Evolutionary conservation across 2,329 filamentous ascomycete species (phyloP).

Genomic region (Fusarium devonianum): DNA sequence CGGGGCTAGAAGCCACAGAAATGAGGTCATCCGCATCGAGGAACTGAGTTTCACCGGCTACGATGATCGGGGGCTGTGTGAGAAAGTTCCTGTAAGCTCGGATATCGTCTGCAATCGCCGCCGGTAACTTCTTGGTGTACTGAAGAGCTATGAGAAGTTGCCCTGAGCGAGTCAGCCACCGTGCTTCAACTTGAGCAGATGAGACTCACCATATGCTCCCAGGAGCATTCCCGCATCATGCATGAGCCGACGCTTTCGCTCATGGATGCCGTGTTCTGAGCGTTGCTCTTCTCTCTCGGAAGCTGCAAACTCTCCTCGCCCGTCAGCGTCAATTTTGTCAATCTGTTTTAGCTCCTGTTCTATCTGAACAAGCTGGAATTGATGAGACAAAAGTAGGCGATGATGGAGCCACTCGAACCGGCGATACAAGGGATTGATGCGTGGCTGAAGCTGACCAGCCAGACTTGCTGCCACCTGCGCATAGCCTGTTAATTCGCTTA

Average conservation of each 20-base stretch:
- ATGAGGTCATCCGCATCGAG: slow-evolving; percentile 50
- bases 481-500: slow-evolving; percentile 61
- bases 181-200: too few species aligned
- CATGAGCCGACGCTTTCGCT: slow-evolving; percentile 6
- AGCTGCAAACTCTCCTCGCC: slow-evolving; percentile 40
- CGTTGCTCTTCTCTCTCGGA: slow-evolving; percentile 23
- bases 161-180: slow-evolving; percentile 49
- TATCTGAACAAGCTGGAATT: slow-evolving; percentile 83
- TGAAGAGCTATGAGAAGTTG: slow-evolving; percentile 66
- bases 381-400: slow-evolving; percentile 79
- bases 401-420: slow-evolving; percentile 85
- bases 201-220: slow-evolving; percentile 20
- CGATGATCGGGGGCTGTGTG: slow-evolving; percentile 57
- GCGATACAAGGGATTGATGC: slow-evolving; percentile 73
- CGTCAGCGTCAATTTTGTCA: slow-evolving; percentile 65
- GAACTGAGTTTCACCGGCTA: slow-evolving; percentile 66
- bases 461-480: slow-evolving; percentile 67
- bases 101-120: slow-evolving; percentile 58
- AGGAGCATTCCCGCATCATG: slow-evolving; percentile 7
- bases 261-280: not conserved
- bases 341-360: slow-evolving; percentile 78
- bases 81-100: slow-evolving; percentile 62
- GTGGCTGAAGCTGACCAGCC: slow-evolving; percentile 37
- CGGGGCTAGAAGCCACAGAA: slow-evolving; percentile 9
- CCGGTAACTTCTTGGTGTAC: slow-evolving; percentile 57